Evolutionary conservation across 2,329 filamentous ascomycete species (phyloP), one percentile per base, ranked within the genome.

Genomic region (Epichloe coenophiala): DNA sequence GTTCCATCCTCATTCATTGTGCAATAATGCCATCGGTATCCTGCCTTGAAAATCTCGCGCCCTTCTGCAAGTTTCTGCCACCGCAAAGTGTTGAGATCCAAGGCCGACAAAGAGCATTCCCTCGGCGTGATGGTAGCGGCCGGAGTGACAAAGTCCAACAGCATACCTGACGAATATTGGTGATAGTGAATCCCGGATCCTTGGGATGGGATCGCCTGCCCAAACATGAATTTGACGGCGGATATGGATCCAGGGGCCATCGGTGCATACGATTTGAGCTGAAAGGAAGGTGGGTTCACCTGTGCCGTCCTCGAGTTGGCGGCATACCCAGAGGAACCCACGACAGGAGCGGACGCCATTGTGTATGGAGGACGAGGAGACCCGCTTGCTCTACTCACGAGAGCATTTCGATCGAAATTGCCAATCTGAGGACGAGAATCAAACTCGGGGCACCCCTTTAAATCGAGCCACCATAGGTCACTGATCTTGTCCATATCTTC

Each of bases 21-120:
- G 65, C 93, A 97, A 64, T 98, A 98, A 65, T 97, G 91, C 93
- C 93, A 98, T 53, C 91, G 81, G 65, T 93, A 97, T n/a, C 86
- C 88, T 0, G 82, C 74, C 58, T 86, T 86, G 69, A 96, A 98
- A 36, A 98, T 84, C 63, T 98, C 93, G 47, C 88, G 85, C 3
- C 93, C 93, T 61, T 96, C 91, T 1, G 91, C 93, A 17, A 98
- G 75, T 63, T 90, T 94, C 66, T 95, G 89, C 93, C 93, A 98
- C 45, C 90, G 83, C 47, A 97, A 70, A 0, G 86, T 84, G 52
- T 86, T 84, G 11, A 98, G 73, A 59, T 98, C 93, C 27, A 98
- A 71, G 3, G 89, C 87, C 0, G 89, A 95, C 21, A 98, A 68
- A 19, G 90, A 95, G 57, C 91, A 97, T 58, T 97, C 90, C 55